phyloP scores from a whole-genome alignment of 208 protist genomes.

The Wallacemonas rigidus region DNA sequence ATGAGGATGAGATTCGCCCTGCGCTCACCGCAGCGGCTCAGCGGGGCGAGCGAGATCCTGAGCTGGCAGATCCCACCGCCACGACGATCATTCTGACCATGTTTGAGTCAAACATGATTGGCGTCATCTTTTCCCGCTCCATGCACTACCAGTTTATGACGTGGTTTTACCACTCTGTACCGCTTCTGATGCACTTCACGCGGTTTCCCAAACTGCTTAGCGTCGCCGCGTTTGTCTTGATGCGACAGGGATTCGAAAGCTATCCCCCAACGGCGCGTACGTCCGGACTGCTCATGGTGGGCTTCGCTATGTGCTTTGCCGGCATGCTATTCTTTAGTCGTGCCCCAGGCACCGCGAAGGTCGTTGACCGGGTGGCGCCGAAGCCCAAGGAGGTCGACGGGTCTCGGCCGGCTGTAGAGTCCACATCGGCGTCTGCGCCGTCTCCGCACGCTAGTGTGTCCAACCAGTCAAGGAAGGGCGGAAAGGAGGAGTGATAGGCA shows the following conservation, averaged over 20 bases:
- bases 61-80: constrained; percentile 7
- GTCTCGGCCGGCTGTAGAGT: neutral
- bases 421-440: neutral
- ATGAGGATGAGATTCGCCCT: constrained; percentile 10
- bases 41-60: neutral
- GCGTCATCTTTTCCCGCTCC: constrained; percentile 80
- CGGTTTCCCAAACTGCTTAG: constrained; percentile 36
- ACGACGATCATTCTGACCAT: constrained; percentile 65
- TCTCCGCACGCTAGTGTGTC: neutral
- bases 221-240: constrained; percentile 34
- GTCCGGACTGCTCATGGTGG: constrained; percentile 44
- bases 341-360: constrained; percentile 14
- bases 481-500: neutral
- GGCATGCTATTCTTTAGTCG: constrained; percentile 46
- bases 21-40: neutral
- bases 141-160: constrained; percentile 95
- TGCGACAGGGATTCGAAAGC: constrained; percentile 61
- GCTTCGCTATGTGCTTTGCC: constrained; percentile 40
- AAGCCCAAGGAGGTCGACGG: neutral
- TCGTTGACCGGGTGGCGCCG: too few relatives aligned
- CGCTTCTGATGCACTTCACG: constrained; percentile 63
- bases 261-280: constrained; percentile 62
- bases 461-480: neutral
- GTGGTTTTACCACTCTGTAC: constrained; percentile 92
- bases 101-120: constrained; percentile 91